A percentile compares a stretch with the other conserved stretches of the same genome.
Evolutionary conservation across 371 early-diverging fungal species (phyloP).

Genomic region (Syncephalastrum monosporum): DNA sequence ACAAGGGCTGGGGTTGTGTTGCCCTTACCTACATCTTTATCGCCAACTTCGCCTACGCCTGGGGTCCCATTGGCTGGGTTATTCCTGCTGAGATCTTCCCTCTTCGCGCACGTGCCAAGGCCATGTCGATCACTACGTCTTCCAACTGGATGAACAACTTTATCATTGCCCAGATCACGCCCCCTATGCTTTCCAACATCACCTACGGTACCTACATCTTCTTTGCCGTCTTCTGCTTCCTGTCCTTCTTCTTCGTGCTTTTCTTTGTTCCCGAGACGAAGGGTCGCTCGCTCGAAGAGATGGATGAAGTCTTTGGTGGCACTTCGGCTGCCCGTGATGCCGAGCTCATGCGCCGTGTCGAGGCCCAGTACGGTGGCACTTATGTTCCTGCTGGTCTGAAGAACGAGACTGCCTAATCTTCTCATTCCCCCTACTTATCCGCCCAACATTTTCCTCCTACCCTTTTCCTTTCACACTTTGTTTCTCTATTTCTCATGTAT

Average conservation of each 20-base stretch:
- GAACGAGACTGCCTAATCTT: conserved; percentile 1
- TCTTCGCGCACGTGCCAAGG: conserved; percentile 74
- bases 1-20: conserved; percentile 43
- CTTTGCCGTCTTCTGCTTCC: conserved; percentile 44
- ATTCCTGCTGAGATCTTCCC: conserved; percentile 89
- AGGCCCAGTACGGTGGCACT: conserved; percentile 2
- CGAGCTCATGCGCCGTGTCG: conserved; percentile 5
- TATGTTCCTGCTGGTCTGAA: neutral
- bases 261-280: conserved; percentile 50
- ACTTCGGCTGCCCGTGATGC: conserved; percentile 11
- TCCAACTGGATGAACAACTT: conserved; percentile 89
- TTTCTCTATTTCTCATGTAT: too few species aligned
- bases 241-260: conserved; percentile 35
- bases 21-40: conserved; percentile 61
- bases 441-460: neutral
- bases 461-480: neutral
- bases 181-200: conserved; percentile 58
- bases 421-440: neutral
- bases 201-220: conserved; percentile 63
- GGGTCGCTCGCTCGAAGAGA: conserved; percentile 48
- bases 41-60: conserved; percentile 64
- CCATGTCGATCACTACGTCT: conserved; percentile 81
- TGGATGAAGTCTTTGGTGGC: conserved; percentile 53
- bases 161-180: conserved; percentile 60
- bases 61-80: conserved; percentile 82